phyloP scores from a whole-genome alignment of 2,329 filamentous ascomycete genomes.

The Alternaria consortialis region DNA sequence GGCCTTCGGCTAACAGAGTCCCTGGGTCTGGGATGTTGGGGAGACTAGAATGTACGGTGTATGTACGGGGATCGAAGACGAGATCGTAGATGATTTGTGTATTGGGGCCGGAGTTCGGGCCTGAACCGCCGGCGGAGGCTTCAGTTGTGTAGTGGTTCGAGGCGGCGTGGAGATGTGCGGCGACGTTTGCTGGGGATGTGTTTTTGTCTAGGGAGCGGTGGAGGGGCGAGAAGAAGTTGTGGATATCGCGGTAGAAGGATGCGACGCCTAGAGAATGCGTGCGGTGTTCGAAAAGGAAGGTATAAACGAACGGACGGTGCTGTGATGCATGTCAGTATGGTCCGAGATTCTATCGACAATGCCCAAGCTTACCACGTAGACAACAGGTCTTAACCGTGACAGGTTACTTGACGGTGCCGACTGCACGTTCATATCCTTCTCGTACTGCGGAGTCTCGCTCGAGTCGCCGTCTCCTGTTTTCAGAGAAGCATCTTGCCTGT shows the following conservation, averaged over 20 bases:
- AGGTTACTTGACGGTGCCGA: constrained; percentile 17
- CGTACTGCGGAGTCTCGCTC: constrained; percentile 33
- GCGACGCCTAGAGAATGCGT: constrained; percentile 63
- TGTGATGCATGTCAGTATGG: constrained; percentile 13
- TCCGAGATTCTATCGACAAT: too few species aligned
- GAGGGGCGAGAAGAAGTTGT: constrained; percentile 61
- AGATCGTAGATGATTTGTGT: constrained; percentile 65
- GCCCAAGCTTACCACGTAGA: constrained; percentile 66
- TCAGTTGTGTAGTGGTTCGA: constrained; percentile 48
- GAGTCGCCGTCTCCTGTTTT: constrained; percentile 25
- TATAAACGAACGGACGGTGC: constrained; percentile 78
- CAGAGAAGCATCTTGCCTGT: constrained; percentile 50
- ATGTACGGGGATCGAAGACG: constrained; percentile 66
- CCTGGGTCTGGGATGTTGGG: constrained; percentile 69
- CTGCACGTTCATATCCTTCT: constrained; percentile 26
- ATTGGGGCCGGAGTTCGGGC: constrained; percentile 42
- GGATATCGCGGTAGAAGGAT: constrained; percentile 60
- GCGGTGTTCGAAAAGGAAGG: constrained; percentile 73
- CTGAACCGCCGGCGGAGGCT: constrained; percentile 42
- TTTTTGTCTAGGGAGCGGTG: constrained; percentile 56
- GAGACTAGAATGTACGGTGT: constrained; percentile 68
- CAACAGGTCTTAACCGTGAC: constrained; percentile 68
- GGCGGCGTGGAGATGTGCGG: constrained; percentile 52
- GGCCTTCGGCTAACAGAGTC: constrained; percentile 52
- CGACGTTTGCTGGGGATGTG: constrained; percentile 54